These are phyloP conservation scores for Pichia sp. DNA, from an alignment of 1,139 yeast species.

Conservation along the genomic window DNA sequence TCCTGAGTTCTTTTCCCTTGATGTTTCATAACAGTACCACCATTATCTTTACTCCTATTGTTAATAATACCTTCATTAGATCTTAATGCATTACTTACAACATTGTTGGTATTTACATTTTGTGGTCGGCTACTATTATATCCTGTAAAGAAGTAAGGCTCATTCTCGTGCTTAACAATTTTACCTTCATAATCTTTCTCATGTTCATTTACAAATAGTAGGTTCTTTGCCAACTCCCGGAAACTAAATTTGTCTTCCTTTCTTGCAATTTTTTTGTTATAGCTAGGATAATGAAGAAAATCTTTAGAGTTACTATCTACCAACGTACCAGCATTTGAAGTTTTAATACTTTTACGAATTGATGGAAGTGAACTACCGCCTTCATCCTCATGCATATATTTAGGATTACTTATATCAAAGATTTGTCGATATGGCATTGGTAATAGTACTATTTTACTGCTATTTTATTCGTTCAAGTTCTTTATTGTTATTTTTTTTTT, in stretches of 20 bases:
- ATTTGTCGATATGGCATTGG: too few species aligned
- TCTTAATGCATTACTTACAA: background rate
- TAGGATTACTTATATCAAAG: too few species aligned
- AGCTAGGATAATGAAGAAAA: background rate
- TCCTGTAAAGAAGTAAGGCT: too few species aligned
- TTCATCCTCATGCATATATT: too few species aligned
- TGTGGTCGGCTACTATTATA: background rate
- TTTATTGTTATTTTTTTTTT: conserved; percentile 6
- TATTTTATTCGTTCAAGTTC: too few species aligned
- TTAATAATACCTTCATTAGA: conserved; percentile 6
- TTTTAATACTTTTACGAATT: too few species aligned
- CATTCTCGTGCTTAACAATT: too few species aligned
- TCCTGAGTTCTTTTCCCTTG: conserved; percentile 8
- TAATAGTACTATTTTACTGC: too few species aligned
- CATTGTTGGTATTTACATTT: background rate
- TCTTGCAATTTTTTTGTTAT: background rate
- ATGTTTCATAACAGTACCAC: background rate
- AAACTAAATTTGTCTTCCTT: conserved; percentile 1
- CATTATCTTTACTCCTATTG: conserved; percentile 1
- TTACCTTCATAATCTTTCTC: background rate
- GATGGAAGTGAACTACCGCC: too few species aligned
- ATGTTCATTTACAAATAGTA: conserved; percentile 1
- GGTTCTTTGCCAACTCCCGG: background rate
- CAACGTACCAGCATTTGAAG: background rate
- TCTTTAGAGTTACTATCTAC: conserved; percentile 3